Base-by-base conservation (phyloP, 1,284 basidiomycete genomes). In the Rhizoctonia solani region DNA sequence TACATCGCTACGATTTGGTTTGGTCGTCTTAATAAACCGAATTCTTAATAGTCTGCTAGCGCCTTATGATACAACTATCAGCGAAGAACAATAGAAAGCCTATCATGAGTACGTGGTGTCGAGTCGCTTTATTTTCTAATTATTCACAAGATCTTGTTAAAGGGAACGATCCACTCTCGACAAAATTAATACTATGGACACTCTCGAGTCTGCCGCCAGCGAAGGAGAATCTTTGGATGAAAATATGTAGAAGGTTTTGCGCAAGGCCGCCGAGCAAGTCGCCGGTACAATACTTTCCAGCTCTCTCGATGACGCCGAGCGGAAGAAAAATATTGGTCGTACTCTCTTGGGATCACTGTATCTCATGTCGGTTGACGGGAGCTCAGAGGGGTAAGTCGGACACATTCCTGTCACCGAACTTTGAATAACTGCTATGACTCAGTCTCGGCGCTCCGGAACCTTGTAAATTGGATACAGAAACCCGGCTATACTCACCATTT, bases 271-370 rank as follows among this genome's bases (percentile, higher is more conserved):
- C 14, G 61, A 23, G 11, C 30, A 65, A 9, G 61, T 65, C 13
- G 61, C 61, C 23, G 61, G 39, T 9, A 32, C 61, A 2, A 65
- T 65, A 11, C 25, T 65, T 3, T 49, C 49, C 19, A 39, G 49
- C 29, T 2, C 25, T 1, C 21, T 65, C n/a, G 61, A 65, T 14
- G 61, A 65, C 6, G n/a, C 16, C 21, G 61, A 65, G 16, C 61
- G 34, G 6, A 53, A 53, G 25, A 54, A 54, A 29, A 49, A 30
- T 4, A 65, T 65, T 16, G 49, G 32, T 5, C 49, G 25, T 9
- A 65, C 61, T 8, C 14, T 65, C 14, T 23, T 65, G 27, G 61
- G 61, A 3, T 65, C 61, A n/a, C 50, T 65, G 5, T 65, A 65
- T n/a, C 54, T 65, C 23, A 65, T 46, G 13, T 25, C 23, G 4